Percentiles rank a stretch among this genome's conserved stretches.
Evolutionary conservation across 164 flowering plant species (phyloP).

Genomic region (Protea cynaroides): DNA sequence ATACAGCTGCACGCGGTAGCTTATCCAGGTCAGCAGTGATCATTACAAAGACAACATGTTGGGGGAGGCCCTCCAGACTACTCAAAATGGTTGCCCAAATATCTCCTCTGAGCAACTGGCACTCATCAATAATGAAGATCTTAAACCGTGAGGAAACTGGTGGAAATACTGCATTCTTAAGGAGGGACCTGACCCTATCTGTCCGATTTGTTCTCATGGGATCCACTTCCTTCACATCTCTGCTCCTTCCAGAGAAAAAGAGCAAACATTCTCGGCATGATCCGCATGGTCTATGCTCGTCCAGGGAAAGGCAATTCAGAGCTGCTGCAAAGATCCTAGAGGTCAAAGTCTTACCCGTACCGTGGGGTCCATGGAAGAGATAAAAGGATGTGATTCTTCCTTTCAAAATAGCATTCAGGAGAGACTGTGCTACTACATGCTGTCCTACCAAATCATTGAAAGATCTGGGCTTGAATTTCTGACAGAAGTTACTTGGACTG

Average conservation of each 20-base stretch:
- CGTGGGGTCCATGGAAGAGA: conserved; percentile 90
- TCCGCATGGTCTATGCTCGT: conserved; percentile 68
- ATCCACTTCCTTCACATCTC: conserved; percentile 69
- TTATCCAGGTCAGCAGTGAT: conserved; percentile 67
- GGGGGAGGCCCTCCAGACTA: conserved; percentile 51
- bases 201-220: conserved; percentile 47
- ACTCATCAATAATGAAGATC: conserved; percentile 79
- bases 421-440: conserved; percentile 50
- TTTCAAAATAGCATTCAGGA: conserved; percentile 51
- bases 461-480: conserved; percentile 70
- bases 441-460: conserved; percentile 87
- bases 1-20: conserved; percentile 59
- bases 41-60: conserved; percentile 63
- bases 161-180: conserved; percentile 46
- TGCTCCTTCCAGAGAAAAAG: conserved; percentile 61
- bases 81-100: conserved; percentile 64
- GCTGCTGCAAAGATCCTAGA: conserved; percentile 88
- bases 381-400: conserved; percentile 53
- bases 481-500: conserved; percentile 62
- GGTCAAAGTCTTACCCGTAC: conserved; percentile 88
- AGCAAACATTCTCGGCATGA: conserved; percentile 61
- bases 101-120: conserved; percentile 63
- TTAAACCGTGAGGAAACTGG: conserved; percentile 66
- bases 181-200: conserved; percentile 40
- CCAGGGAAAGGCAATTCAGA: conserved; percentile 65